Evolutionary conservation across 208 protist species (phyloP).

Genomic region (Kentomonas sorsogonicus): DNA sequence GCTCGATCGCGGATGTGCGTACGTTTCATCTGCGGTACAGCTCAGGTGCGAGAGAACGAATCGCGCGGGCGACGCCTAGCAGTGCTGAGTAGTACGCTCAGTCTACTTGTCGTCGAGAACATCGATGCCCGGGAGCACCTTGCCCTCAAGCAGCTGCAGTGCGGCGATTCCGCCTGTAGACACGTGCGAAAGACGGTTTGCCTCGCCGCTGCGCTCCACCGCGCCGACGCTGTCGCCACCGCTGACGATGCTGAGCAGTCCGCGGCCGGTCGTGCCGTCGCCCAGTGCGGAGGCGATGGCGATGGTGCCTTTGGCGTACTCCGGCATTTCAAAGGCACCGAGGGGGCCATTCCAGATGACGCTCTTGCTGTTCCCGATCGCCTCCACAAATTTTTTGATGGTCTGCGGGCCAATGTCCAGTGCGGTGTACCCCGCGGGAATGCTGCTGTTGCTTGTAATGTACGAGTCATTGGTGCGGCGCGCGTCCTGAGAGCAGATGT

Average conservation of each 20-base stretch:
- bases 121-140: constrained; percentile 88
- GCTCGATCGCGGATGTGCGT: too few relatives aligned
- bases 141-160: constrained; percentile 99
- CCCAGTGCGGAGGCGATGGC: constrained; percentile 79
- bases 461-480: constrained; percentile 53
- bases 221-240: constrained; percentile 97
- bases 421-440: constrained; percentile 89
- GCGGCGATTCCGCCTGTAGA: constrained; percentile 99
- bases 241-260: constrained; percentile 88
- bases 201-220: constrained; percentile 83
- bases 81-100: too few relatives aligned
- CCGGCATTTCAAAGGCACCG: constrained; percentile 97
- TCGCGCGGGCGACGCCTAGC: too few relatives aligned
- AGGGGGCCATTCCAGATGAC: constrained; percentile 97
- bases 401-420: constrained; percentile 96
- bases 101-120: constrained; percentile 77
- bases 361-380: constrained; percentile 84
- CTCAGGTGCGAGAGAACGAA: too few relatives aligned
- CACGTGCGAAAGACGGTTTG: constrained; percentile 95
- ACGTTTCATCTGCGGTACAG: too few relatives aligned
- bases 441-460: constrained; percentile 55
- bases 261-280: constrained; percentile 50
- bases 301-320: constrained; percentile 93
- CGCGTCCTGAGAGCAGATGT: constrained; percentile 93
- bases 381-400: constrained; percentile 65